Evolutionary conservation across 1,284 basidiomycete genomes (phyloP).

Genomic region (Marasmius oreades): DNA sequence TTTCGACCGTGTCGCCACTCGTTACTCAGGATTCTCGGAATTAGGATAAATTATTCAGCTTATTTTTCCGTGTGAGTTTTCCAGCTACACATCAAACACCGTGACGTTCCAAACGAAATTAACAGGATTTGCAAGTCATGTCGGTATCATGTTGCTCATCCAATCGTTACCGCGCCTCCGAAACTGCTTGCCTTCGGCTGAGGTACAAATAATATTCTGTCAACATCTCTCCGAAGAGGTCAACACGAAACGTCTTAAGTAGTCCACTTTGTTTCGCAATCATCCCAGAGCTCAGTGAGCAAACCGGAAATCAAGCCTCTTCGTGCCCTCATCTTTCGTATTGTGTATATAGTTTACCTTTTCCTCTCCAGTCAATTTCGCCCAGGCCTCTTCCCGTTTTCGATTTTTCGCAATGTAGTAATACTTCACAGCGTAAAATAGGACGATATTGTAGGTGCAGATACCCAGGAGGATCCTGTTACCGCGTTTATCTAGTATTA

Average conservation of each 20-base stretch:
- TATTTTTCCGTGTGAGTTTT: too few relatives aligned
- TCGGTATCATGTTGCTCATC: too few relatives aligned
- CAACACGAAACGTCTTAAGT: background rate
- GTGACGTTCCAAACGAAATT: too few relatives aligned
- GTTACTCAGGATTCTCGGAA: too few relatives aligned
- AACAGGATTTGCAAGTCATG: too few relatives aligned
- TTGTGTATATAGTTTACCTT: constrained; percentile 37
- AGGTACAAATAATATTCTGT: background rate
- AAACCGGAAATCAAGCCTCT: constrained; percentile 41
- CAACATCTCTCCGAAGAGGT: background rate
- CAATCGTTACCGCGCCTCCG: too few relatives aligned
- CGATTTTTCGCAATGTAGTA: constrained; percentile 53
- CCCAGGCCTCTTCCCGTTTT: constrained; percentile 46
- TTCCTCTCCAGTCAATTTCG: constrained; percentile 48
- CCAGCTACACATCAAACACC: too few relatives aligned
- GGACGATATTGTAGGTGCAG: constrained; percentile 39
- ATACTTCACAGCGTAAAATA: constrained; percentile 49
- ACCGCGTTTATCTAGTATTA: constrained; percentile 42
- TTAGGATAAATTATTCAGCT: too few relatives aligned
- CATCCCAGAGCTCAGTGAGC: constrained; percentile 27
- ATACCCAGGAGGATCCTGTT: constrained; percentile 45
- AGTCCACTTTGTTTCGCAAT: background rate
- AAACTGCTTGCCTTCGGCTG: too few relatives aligned
- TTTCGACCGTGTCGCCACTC: too few relatives aligned
- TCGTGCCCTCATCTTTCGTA: constrained; percentile 38